Evolutionary conservation across 495 filamentous ascomycete species (phyloP), one percentile per base, ranked within the genome.

Genomic region (Hyaloscypha finlandica): DNA sequence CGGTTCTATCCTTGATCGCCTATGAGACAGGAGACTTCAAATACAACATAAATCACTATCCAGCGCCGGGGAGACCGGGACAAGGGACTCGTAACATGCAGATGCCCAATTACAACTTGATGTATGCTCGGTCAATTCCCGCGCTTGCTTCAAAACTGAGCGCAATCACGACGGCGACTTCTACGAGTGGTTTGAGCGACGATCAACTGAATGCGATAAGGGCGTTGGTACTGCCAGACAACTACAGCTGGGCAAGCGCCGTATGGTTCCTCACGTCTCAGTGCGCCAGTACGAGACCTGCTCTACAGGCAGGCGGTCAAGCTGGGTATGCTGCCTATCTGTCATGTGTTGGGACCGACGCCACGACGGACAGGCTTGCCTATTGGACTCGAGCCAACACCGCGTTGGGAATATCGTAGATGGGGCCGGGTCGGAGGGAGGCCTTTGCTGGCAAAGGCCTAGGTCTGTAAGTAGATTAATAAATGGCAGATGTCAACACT

Each of bases 71-170:
- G 4, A 39, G 75, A 63, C 42, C 83, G 68, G 93, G 92, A 1
- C 90, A 97, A 74, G 93, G 93, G 22, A 96, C 92, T 0, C 83
- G 88, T 29, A 92, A 92, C 74, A 93, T 95, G 92, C 89, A 92
- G 81, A 82, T 78, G 63, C 77, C 82, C 19, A 62, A 75, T 9
- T 90, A 74, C 79, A 88, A 91, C 77, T 67, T 81, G 8, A 53
- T 82, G 74, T 96, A 93, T 74, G 91, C 87, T 9, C 59, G 76
- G 3, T 85, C 81, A 8, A 79, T 91, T 59, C 77, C 82, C 0
- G 84, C 70, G 0, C 74, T 92, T 0, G 69, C 70, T 30, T n/a
- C 69, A 42, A 63, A 81, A 54, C 64, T 85, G 5, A 35, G 74
- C 0, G 61, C 60, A n/a, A 77, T 84, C 30, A 61, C 72, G 62